Conservation (phyloP, 345 rosid species). For the Chamaenerion angustifolium region DNA sequence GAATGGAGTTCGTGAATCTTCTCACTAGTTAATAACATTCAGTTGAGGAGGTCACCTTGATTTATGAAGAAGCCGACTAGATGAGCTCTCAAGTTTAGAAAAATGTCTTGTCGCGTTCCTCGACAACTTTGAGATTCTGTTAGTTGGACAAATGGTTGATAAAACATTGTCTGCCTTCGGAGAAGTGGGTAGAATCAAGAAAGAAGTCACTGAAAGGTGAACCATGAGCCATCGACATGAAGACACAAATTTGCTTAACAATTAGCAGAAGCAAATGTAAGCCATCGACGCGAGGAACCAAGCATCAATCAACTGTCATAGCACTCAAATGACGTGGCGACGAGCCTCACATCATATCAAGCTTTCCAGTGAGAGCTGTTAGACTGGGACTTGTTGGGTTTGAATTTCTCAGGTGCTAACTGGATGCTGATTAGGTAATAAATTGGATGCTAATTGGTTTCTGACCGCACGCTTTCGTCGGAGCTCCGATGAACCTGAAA, state of each 20-base stretch:
- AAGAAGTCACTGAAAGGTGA: slow-evolving; percentile 26
- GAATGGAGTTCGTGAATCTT: slow-evolving; percentile 37
- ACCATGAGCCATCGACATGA: slow-evolving; percentile 36
- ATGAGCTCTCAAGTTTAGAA: slow-evolving; percentile 34
- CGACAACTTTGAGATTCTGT: slow-evolving; percentile 62
- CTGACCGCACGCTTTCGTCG: no score
- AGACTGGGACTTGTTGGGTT: no score
- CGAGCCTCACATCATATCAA: slow-evolving; percentile 52
- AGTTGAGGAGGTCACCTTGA: slow-evolving; percentile 23
- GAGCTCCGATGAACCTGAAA: no score
- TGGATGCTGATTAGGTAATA: no score
- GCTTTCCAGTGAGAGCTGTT: slow-evolving; percentile 34
- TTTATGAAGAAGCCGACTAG: slow-evolving; percentile 23
- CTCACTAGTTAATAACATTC: slow-evolving; percentile 39
- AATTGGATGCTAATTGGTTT: no score
- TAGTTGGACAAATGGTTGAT: slow-evolving; percentile 70
- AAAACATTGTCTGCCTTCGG: slow-evolving; percentile 67
- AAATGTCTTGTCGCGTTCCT: slow-evolving; percentile 45
- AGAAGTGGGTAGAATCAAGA: slow-evolving; percentile 43
- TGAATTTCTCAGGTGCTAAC: no score
- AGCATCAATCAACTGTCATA: slow-evolving; percentile 53
- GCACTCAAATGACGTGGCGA: slow-evolving; percentile 75
- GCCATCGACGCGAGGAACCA: slow-evolving; percentile 48
- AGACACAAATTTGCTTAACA: slow-evolving; percentile 63
- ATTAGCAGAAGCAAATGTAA: slow-evolving; percentile 50